These are phyloP conservation scores for Fusarium sp. DNA, from an alignment of 2,329 filamentous ascomycete species.

Conservation along the genomic window DNA sequence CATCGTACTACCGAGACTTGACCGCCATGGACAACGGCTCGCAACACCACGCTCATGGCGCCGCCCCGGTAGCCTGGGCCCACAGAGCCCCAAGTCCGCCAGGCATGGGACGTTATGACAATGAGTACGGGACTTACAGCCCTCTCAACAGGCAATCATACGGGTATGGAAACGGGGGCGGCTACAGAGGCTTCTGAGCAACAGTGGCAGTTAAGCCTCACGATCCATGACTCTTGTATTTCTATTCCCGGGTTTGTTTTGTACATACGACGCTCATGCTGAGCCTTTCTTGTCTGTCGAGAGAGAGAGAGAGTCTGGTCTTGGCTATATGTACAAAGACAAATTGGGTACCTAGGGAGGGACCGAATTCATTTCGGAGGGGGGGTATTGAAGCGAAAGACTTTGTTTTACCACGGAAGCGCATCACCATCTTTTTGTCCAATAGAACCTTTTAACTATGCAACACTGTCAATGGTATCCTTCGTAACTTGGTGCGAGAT, in stretches of 20 bases:
- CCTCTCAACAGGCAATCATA: slow-evolving; percentile 30
- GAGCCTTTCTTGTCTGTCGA: slow-evolving; percentile 17
- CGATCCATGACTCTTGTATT: slow-evolving; percentile 26
- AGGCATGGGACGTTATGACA: slow-evolving; percentile 30
- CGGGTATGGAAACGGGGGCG: slow-evolving; percentile 38
- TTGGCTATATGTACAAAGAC: slow-evolving; percentile 27
- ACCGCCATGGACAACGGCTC: slow-evolving; percentile 50
- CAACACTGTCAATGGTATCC: slow-evolving; percentile 38
- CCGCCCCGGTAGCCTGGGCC: slow-evolving; percentile 52
- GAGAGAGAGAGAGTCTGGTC: slow-evolving; percentile 2
- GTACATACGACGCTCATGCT: slow-evolving; percentile 27
- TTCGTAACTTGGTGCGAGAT: slow-evolving; percentile 38
- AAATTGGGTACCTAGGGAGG: not conserved
- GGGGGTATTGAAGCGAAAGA: slow-evolving; percentile 33
- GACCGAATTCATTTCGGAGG: slow-evolving; percentile 23
- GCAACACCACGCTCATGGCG: slow-evolving; percentile 51
- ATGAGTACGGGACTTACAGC: slow-evolving; percentile 36
- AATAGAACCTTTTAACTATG: slow-evolving; percentile 45
- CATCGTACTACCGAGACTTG: slow-evolving; percentile 48
- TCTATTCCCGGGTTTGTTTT: slow-evolving; percentile 10
- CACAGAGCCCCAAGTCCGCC: slow-evolving; percentile 34
- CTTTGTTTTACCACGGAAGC: slow-evolving; percentile 44
- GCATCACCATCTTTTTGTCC: slow-evolving; percentile 40
- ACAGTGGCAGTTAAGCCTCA: slow-evolving; percentile 14
- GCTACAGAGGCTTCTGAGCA: slow-evolving; percentile 41